phyloP scores from a whole-genome alignment of 192 early-diverging fungal genomes.

The Physocladia obscura region DNA sequence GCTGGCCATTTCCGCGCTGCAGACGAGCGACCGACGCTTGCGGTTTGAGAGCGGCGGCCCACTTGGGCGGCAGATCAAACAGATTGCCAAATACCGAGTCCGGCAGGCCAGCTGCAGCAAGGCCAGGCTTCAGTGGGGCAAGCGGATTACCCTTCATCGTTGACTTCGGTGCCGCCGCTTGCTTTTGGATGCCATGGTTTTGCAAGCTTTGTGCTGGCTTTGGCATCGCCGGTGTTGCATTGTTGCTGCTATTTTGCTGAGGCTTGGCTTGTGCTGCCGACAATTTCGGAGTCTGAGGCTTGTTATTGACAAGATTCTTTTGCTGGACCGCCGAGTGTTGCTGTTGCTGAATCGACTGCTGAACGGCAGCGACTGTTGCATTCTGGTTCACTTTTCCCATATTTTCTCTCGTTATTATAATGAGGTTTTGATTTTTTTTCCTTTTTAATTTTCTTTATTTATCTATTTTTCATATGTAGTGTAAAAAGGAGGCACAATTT shows the following conservation, averaged over 20 bases:
- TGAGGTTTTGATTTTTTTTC: neutral
- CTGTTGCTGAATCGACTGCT: neutral
- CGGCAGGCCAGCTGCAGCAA: neutral
- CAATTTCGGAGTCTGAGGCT: no score
- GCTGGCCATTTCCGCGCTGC: neutral
- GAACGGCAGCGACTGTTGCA: slow-evolving; percentile 17
- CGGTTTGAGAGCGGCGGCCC: slow-evolving; percentile 3
- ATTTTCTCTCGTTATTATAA: neutral
- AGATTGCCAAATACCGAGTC: slow-evolving; percentile 7
- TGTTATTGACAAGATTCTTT: no score
- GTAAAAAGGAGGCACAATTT: neutral
- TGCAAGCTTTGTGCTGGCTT: no score
- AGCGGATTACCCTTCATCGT: no score
- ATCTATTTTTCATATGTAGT: neutral
- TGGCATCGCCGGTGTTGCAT: no score
- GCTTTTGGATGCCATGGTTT: no score
- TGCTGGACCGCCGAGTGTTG: no score
- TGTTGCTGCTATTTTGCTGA: no score
- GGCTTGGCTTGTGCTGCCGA: no score
- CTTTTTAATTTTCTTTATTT: neutral
- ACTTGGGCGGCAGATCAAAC: slow-evolving; percentile 19
- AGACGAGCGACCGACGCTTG: neutral
- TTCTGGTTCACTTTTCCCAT: slow-evolving; percentile 2
- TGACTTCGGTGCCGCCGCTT: no score
- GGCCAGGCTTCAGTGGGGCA: neutral